These are phyloP conservation scores for Handroanthus guayacan DNA, from an alignment of 257 asterid species.

Conservation along the genomic window DNA sequence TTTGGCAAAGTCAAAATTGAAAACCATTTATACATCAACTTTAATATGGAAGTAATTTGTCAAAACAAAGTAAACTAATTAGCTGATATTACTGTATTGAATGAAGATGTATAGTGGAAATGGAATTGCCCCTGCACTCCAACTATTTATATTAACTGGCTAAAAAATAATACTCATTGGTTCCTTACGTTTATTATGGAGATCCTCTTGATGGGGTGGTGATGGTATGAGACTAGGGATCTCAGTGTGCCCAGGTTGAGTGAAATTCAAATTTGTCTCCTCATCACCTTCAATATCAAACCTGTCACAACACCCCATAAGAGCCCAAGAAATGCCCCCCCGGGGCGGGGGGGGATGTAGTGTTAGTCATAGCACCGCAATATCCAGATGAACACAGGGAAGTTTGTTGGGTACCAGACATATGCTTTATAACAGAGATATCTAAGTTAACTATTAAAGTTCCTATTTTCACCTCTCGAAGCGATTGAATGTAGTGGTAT, in stretches of 20 bases:
- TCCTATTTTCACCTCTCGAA: conserved; percentile 73
- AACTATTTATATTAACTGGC: conserved; percentile 29
- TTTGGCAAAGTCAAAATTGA: conserved; percentile 11
- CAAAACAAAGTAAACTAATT: conserved; percentile 11
- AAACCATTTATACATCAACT: conserved; percentile 23
- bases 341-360: no score
- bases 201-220: conserved; percentile 68
- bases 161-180: conserved; percentile 10
- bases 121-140: conserved; percentile 19
- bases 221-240: conserved; percentile 71
- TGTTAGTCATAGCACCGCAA: conserved; percentile 19
- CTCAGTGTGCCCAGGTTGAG: conserved; percentile 57
- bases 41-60: neutral
- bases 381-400: conserved; percentile 15
- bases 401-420: conserved; percentile 19
- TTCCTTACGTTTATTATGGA: conserved; percentile 54
- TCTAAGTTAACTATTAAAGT: neutral
- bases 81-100: neutral
- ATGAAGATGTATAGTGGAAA: conserved; percentile 29
- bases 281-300: conserved; percentile 86
- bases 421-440: conserved; percentile 10
- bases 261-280: conserved; percentile 61
- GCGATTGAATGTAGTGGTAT: conserved; percentile 56
- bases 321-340: no score
- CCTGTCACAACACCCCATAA: conserved; percentile 52